Evolutionary conservation across 345 rosid genomes (phyloP).

Genomic region (Euphorbia pulcherrima): DNA sequence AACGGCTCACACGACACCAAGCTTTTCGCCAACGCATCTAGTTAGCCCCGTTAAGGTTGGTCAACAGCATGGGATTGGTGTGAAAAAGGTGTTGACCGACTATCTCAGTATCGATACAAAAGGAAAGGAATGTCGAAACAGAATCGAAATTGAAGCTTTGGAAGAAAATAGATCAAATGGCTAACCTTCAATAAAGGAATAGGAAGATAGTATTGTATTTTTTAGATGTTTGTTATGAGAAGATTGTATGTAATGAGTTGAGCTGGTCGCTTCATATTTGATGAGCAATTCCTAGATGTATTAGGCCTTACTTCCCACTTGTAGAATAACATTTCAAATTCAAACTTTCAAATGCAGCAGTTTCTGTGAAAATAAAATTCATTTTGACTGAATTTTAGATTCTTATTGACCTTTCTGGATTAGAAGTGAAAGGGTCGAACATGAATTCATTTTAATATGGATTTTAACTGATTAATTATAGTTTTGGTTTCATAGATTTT

Average conservation of each 20-base stretch:
- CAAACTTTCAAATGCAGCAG: too few species aligned
- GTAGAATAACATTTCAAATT: neutral
- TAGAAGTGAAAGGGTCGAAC: too few species aligned
- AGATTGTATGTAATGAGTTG: slow-evolving; percentile 24
- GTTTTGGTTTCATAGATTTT: too few species aligned
- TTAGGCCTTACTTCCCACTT: neutral
- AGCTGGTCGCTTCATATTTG: slow-evolving; percentile 5
- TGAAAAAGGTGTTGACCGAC: slow-evolving; percentile 71
- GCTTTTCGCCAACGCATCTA: slow-evolving; percentile 58
- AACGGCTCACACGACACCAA: slow-evolving; percentile 65
- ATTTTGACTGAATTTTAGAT: too few species aligned
- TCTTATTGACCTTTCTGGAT: too few species aligned
- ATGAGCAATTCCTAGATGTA: neutral
- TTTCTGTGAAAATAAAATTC: too few species aligned
- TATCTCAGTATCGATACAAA: slow-evolving; percentile 51
- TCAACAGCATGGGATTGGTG: slow-evolving; percentile 46
- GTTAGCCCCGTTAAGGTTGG: slow-evolving; percentile 61
- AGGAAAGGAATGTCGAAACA: slow-evolving; percentile 33
- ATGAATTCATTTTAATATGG: too few species aligned
- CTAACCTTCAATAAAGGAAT: slow-evolving; percentile 6
- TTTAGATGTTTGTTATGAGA: neutral
- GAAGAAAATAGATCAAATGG: slow-evolving; percentile 22
- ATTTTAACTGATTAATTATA: too few species aligned
- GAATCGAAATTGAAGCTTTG: slow-evolving; percentile 17
- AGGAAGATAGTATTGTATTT: slow-evolving; percentile 12